These are phyloP conservation scores for Phytophthora quininea DNA, from an alignment of 352 stramenopile species.

Conservation along the genomic window DNA sequence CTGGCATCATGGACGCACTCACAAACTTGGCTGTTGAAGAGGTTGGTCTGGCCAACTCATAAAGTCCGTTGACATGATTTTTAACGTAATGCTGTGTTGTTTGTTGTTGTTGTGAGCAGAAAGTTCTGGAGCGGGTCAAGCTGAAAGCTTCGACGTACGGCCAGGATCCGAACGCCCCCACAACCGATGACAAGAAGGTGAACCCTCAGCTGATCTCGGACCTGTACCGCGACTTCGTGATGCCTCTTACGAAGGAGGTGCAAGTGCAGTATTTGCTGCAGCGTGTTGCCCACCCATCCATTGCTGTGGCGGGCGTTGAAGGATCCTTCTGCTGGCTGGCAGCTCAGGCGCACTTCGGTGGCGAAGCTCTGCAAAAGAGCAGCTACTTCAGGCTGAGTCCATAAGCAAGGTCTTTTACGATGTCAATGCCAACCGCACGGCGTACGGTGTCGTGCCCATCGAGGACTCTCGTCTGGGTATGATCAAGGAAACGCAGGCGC, in stretches of 20 bases:
- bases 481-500: conserved; percentile 87
- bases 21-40: conserved; percentile 95
- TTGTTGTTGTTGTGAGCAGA: conserved; percentile 35
- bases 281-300: conserved; percentile 76
- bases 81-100: neutral
- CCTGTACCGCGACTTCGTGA: conserved; percentile 98
- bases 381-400: conserved; percentile 62
- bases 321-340: conserved; percentile 84
- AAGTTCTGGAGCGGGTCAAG: conserved; percentile 92
- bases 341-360: conserved; percentile 69
- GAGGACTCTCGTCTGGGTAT: conserved; percentile 86
- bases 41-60: conserved; percentile 35
- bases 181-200: conserved; percentile 85
- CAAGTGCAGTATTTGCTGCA: conserved; percentile 94
- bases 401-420: conserved; percentile 83
- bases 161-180: conserved; percentile 68
- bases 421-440: conserved; percentile 79
- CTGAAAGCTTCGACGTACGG: conserved; percentile 98
- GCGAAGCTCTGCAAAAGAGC: conserved; percentile 46
- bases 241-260: conserved; percentile 99
- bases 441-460: conserved; percentile 87
- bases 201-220: conserved; percentile 96
- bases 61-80: conserved; percentile 14
- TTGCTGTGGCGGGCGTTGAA: conserved; percentile 69
- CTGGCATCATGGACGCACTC: conserved; percentile 96